phyloP scores from a whole-genome alignment of 257 asterid genomes.

The Solanum gracilifrons region DNA sequence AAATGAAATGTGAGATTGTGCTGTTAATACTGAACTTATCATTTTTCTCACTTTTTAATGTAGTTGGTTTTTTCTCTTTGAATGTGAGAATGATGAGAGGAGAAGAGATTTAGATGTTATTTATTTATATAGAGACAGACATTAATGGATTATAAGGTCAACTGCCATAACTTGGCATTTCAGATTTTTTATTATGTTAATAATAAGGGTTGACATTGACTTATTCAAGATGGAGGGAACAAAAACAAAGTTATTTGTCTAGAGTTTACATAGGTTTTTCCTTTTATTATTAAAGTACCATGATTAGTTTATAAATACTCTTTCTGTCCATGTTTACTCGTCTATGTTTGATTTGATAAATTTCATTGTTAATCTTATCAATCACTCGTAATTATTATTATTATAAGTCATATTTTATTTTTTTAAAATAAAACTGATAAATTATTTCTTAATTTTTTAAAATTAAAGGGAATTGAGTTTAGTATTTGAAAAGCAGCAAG shows the following conservation, averaged over 20 bases:
- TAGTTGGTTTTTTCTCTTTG: neutral
- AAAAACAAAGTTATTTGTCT: neutral
- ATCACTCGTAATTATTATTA: neutral
- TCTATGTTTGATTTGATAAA: neutral
- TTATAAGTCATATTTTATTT: too few species aligned
- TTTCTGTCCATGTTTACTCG: neutral
- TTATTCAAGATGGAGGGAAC: neutral
- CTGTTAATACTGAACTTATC: slow-evolving; percentile 8
- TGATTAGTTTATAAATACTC: neutral
- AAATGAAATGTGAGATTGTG: slow-evolving; percentile 3
- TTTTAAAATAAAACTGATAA: too few species aligned
- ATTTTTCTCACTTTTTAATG: neutral
- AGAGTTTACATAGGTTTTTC: neutral
- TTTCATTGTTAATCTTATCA: neutral
- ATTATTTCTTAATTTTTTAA: too few species aligned
- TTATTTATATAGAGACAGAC: slow-evolving; percentile 1
- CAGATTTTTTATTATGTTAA: neutral
- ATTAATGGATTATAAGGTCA: neutral
- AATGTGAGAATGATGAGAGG: neutral
- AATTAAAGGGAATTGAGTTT: neutral
- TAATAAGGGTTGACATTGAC: neutral
- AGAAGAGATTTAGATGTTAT: neutral
- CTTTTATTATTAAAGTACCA: neutral
- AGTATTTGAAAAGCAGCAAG: neutral
- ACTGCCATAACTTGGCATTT: neutral